Evolutionary conservation across 139 green algal species (phyloP).

Genomic region (Gonium pectorale): DNA sequence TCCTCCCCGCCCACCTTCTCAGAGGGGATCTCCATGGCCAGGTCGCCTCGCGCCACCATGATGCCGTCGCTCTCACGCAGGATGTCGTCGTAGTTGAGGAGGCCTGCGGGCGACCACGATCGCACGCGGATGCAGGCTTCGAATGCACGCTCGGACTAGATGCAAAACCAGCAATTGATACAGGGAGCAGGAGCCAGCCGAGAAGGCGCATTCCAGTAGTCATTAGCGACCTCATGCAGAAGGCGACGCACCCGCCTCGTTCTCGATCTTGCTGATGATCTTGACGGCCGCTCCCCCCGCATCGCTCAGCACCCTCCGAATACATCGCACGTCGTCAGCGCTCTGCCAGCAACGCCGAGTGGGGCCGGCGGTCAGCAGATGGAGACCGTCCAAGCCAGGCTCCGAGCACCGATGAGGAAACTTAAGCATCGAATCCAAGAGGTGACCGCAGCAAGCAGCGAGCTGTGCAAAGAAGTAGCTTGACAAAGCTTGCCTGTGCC

Average conservation of each 20-base stretch:
- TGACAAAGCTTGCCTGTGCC: too few relatives aligned
- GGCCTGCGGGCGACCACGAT: too few relatives aligned
- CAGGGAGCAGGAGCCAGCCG: too few relatives aligned
- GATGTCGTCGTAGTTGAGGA: slow-evolving; percentile 71
- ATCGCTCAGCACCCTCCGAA: slow-evolving; percentile 70
- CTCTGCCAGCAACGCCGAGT: slow-evolving; percentile 50
- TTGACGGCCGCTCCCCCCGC: slow-evolving; percentile 66
- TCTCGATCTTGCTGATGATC: slow-evolving; percentile 89
- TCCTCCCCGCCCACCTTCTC: slow-evolving; percentile 47
- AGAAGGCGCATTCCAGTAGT: too few relatives aligned
- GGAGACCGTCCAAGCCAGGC: too few relatives aligned
- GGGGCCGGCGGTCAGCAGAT: too few relatives aligned
- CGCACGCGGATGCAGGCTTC: too few relatives aligned
- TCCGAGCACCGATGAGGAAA: too few relatives aligned
- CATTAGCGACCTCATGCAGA: too few relatives aligned
- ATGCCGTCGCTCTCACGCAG: slow-evolving; percentile 75
- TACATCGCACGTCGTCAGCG: slow-evolving; percentile 59
- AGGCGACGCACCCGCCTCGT: slow-evolving; percentile 74
- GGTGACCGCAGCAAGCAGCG: background rate
- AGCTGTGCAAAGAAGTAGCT: background rate
- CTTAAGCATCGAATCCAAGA: too few relatives aligned
- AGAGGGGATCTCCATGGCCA: slow-evolving; percentile 70
- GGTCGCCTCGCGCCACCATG: slow-evolving; percentile 80
- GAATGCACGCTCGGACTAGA: too few relatives aligned
- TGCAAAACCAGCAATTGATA: too few relatives aligned